Conservation (phyloP, 805 yeast genomes). For the Nakazawaea anatomiae region DNA sequence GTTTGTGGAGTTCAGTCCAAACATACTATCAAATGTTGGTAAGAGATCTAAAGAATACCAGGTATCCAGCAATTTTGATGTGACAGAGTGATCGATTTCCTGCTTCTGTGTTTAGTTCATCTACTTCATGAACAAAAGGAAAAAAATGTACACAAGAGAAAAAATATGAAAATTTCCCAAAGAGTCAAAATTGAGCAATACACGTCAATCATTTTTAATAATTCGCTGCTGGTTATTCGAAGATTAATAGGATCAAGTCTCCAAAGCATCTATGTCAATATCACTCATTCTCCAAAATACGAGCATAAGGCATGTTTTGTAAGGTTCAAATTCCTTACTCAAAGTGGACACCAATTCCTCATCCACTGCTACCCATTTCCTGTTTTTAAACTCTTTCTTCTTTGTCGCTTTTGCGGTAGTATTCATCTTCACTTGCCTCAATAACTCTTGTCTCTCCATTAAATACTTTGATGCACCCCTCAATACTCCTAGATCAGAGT, state of each 20-base stretch:
- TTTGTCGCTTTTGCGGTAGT: slow-evolving; percentile 18
- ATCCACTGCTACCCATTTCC: slow-evolving; percentile 64
- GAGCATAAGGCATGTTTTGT: slow-evolving; percentile 61
- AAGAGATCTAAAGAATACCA: too few relatives aligned
- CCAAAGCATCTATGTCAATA: slow-evolving; percentile 46
- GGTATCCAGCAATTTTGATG: too few relatives aligned
- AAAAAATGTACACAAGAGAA: not conserved
- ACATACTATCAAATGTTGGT: not conserved
- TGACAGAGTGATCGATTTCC: too few relatives aligned
- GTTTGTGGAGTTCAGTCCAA: slow-evolving; percentile 5
- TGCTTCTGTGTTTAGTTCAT: too few relatives aligned
- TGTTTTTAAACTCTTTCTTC: slow-evolving; percentile 36
- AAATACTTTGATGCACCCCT: slow-evolving; percentile 71
- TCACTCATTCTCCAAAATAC: slow-evolving; percentile 67
- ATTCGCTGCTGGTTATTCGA: not conserved
- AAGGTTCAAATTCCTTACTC: slow-evolving; percentile 60
- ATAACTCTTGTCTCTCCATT: slow-evolving; percentile 42
- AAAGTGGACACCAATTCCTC: slow-evolving; percentile 51
- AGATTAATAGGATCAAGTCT: slow-evolving; percentile 8
- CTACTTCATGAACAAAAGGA: not conserved
- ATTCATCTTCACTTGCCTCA: slow-evolving; percentile 35
- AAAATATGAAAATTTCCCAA: not conserved
- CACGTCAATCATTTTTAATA: not conserved
- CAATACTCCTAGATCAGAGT: slow-evolving; percentile 79
- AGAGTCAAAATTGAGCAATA: not conserved